Evolutionary conservation across 2,329 filamentous ascomycete species (phyloP), one percentile per base, ranked within the genome.

Genomic region (Triangularia setosa): DNA sequence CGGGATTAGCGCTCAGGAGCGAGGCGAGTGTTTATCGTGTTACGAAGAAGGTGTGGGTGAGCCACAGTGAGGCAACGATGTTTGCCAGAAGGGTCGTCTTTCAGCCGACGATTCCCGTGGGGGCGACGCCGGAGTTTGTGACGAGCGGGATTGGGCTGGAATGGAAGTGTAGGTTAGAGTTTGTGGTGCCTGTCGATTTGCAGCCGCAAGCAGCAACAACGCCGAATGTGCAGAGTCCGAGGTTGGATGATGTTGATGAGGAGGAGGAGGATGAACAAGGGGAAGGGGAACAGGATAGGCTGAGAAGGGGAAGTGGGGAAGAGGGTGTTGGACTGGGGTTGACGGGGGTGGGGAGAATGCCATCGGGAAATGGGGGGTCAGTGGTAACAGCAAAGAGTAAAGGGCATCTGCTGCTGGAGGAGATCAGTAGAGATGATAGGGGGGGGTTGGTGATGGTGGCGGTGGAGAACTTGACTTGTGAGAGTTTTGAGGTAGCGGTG

Each of bases 91-190:
- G 92, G 58, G 83, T 94, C 23, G 87, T 91, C 6, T 97, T 98
- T 72, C 88, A 83, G 8, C 90, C 93, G 0, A 90, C 91, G 0
- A 93, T 99, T 58, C 95, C 95, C 0, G 84, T 90, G 18, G 84
- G 83, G 14, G 93, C 92, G 0, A 97, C 93, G 0, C 95, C 95
- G 0, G 93, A 95, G 68, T 96, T 99, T 70, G 85, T 96, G 56
- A 99, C 95, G 0, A 96, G 88, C 66, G 93, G 93, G 1, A 86
- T 99, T 3, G 90, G 86, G 68, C 80, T 97, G 25, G 90, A 92
- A 69, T 99, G 95, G 95, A 91, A 90, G 75, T 81, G 99, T 33
- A 83, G 92, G 1, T 87, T 99, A 64, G 93, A 98, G 77, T 99
- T 99, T 77, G 93, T 97, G 25, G 94, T 94, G 5, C 89, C 91